Conservation (phyloP, 768 basidiomycete species). For the Agrocybe praecox region DNA sequence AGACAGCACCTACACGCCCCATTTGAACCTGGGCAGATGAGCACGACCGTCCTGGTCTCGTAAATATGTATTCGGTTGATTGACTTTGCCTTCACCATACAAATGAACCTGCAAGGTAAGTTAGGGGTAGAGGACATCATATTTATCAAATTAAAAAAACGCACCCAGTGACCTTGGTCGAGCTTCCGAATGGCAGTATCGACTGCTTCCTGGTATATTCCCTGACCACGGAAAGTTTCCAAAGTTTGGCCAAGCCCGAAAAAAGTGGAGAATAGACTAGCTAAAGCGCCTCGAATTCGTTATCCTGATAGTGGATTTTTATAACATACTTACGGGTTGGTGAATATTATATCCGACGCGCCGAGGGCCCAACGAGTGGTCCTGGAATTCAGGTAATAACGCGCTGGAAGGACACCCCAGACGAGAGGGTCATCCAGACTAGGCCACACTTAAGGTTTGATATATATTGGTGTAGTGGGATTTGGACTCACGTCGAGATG, state of each 20-base stretch:
- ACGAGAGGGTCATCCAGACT: slow-evolving; percentile 82
- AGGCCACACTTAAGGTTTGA: slow-evolving; percentile 13
- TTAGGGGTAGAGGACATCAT: background rate
- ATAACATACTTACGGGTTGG: slow-evolving; percentile 67
- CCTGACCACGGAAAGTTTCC: slow-evolving; percentile 90
- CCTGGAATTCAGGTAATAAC: slow-evolving; percentile 56
- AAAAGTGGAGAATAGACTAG: slow-evolving; percentile 79
- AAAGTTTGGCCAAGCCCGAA: slow-evolving; percentile 90
- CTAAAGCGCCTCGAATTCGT: slow-evolving; percentile 27
- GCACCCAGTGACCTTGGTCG: slow-evolving; percentile 84
- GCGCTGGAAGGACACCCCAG: slow-evolving; percentile 85
- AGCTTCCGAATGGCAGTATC: slow-evolving; percentile 82
- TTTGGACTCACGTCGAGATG: slow-evolving; percentile 76
- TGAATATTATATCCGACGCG: slow-evolving; percentile 93
- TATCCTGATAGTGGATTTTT: background rate
- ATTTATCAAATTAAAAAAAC: slow-evolving; percentile 23
- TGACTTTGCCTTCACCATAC: slow-evolving; percentile 88
- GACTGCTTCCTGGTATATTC: slow-evolving; percentile 86
- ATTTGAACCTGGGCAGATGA: slow-evolving; percentile 81
- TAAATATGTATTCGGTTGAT: slow-evolving; percentile 64
- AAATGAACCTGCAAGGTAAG: slow-evolving; percentile 74
- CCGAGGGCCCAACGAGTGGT: slow-evolving; percentile 91
- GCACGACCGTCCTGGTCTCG: slow-evolving; percentile 42
- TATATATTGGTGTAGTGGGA: slow-evolving; percentile 7
- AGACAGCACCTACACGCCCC: slow-evolving; percentile 79